phyloP scores from a whole-genome alignment of 225 moss, liverwort and hornwort species.

The Thuidium tamariscinum region DNA sequence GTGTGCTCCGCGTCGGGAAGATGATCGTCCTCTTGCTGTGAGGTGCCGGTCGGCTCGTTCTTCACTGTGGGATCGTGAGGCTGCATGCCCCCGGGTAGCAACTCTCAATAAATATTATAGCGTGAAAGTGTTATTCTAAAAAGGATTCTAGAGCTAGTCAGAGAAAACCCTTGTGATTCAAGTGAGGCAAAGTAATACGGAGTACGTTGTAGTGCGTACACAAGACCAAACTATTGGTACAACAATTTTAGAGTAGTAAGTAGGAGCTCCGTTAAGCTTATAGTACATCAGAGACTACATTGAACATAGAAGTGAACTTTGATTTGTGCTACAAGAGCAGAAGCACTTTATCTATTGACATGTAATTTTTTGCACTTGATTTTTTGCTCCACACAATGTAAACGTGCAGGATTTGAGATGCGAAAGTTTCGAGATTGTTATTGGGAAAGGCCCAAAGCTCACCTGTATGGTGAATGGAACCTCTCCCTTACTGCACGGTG shows the following conservation, averaged over 20 bases:
- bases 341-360: background rate
- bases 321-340: background rate
- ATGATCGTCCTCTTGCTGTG: background rate
- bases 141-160: background rate
- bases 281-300: background rate
- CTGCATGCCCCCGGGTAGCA: background rate
- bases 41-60: background rate
- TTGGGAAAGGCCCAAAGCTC: background rate
- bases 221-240: background rate
- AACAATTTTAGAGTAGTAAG: background rate
- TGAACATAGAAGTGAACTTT: background rate
- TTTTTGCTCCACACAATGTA: background rate
- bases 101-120: background rate
- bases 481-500: background rate
- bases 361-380: background rate
- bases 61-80: background rate
- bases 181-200: background rate
- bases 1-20: background rate
- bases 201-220: background rate
- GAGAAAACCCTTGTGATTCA: background rate
- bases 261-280: background rate
- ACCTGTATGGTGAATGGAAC: background rate
- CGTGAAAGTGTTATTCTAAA: background rate
- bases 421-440: background rate
- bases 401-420: background rate